Evolutionary conservation across 2,329 filamentous ascomycete genomes (phyloP), one percentile per base, ranked within the genome.

Genomic region (Neopestalotiopsis rosae): DNA sequence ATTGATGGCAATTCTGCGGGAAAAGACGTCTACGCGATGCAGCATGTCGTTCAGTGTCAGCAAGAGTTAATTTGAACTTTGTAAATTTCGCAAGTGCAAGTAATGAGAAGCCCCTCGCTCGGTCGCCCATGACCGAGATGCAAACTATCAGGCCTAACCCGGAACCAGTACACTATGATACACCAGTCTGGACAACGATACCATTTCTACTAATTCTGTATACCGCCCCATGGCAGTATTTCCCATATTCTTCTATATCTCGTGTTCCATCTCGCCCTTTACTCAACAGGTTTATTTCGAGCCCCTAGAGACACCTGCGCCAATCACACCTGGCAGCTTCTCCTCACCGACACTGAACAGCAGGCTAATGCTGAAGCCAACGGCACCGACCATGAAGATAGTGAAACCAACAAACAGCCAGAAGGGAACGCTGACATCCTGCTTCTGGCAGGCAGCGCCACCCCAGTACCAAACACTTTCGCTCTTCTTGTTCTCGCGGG

Each of bases 291-390:
- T 34, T 76, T 84, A 89, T 81, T 91, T 94, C 42, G 90, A 86
- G 69, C 90, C 72, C 67, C 77, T 89, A 72, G 92, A 93, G 49
- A 99, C 95, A 72, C 96, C 96, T 62, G 96, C 96, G n/a, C 94
- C 94, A 80, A 99, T 95, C 9, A 99, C 95, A 74, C 94, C 94
- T 0, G 96, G 96, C 72, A 98, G 85, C 81, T 94, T 92, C 84
- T 97, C 91, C 79, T 92, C 89, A 42, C 95, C 96, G 76, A 98
- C 93, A 71, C 85, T 91, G 81, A 92, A 96, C 67, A 99, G 81
- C 86, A 97, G 84, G 5, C 91, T 90, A 74, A 98, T 91, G 12
- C 89, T 90, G 78, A 92, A 91, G 49, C 85, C 86, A 34, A 97
- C 82, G 49, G 93, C 81, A 61, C 89, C 87, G 1, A 96, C 82